A percentile compares a stretch with the other conserved stretches of the same genome.
Evolutionary conservation across 2,329 filamentous ascomycete species (phyloP).

Genomic region (Epichloe scottii): DNA sequence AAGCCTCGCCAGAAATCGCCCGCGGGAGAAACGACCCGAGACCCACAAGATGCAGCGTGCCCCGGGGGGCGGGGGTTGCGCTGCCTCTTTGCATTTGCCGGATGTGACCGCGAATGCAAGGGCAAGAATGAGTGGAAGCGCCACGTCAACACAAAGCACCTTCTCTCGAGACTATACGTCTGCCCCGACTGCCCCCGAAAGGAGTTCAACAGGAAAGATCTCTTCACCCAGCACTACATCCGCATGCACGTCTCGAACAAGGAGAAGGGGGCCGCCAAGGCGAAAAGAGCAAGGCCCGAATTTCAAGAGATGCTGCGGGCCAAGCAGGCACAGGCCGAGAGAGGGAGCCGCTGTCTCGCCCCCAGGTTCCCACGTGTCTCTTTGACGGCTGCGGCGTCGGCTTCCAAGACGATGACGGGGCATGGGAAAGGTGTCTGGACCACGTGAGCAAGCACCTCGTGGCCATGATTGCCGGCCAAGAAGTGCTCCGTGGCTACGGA

Average conservation of each 20-base stretch:
- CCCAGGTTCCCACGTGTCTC: constrained; percentile 47
- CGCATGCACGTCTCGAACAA: constrained; percentile 56
- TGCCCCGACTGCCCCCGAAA: constrained; percentile 54
- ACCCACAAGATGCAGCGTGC: not conserved
- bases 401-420: constrained; percentile 47
- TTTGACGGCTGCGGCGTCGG: constrained; percentile 42
- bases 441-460: constrained; percentile 77
- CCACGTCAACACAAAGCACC: constrained; percentile 69
- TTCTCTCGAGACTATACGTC: constrained; percentile 61
- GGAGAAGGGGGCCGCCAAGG: constrained; percentile 25
- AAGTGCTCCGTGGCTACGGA: not conserved
- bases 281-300: constrained; percentile 21
- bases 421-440: constrained; percentile 78
- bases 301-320: constrained; percentile 40
- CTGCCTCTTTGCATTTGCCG: constrained; percentile 70
- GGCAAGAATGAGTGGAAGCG: constrained; percentile 95
- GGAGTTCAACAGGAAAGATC: constrained; percentile 77
- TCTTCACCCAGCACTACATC: constrained; percentile 78
- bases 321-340: not conserved
- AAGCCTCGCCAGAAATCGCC: not conserved
- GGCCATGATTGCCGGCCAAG: not conserved
- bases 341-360: constrained; percentile 28
- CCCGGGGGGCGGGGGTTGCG: constrained; percentile 45
- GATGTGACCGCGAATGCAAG: constrained; percentile 59
- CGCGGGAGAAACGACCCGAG: not conserved